Percentiles rank a stretch among this genome's conserved stretches.
These are phyloP conservation scores for Purshia tridentata DNA, from an alignment of 306 rosid species.

Conservation along the genomic window DNA sequence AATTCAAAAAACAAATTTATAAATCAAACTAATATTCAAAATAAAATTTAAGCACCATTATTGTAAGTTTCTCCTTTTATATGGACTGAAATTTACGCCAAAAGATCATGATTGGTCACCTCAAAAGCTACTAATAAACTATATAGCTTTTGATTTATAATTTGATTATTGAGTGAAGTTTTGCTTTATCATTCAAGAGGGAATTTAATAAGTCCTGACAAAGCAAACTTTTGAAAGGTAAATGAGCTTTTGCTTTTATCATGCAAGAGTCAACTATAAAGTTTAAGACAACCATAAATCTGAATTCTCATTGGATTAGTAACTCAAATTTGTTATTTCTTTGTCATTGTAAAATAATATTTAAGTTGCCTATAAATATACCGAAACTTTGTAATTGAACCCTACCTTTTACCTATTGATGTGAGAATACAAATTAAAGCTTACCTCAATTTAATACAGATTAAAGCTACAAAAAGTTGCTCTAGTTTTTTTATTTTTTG, in stretches of 20 bases:
- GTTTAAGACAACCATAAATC: no score
- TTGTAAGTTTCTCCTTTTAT: no score
- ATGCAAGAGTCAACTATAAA: background rate
- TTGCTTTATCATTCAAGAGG: background rate
- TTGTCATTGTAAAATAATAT: no score
- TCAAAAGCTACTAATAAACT: background rate
- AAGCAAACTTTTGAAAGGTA: background rate
- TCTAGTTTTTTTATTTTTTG: no score
- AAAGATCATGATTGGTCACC: background rate
- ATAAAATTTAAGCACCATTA: no score
- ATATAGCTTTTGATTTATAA: background rate
- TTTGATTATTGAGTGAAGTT: background rate
- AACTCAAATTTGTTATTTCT: no score
- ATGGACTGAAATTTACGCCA: background rate
- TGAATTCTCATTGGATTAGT: no score
- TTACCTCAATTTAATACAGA: background rate
- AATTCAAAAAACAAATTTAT: no score
- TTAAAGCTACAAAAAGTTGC: no score
- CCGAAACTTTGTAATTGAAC: background rate
- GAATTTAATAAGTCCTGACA: background rate
- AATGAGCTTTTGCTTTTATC: slow-evolving; percentile 4
- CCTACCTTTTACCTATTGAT: background rate
- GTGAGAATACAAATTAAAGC: background rate
- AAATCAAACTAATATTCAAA: no score
- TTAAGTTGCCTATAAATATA: background rate